phyloP scores from a whole-genome alignment of 768 basidiomycete species.

The Kwoniella dendrophila region DNA sequence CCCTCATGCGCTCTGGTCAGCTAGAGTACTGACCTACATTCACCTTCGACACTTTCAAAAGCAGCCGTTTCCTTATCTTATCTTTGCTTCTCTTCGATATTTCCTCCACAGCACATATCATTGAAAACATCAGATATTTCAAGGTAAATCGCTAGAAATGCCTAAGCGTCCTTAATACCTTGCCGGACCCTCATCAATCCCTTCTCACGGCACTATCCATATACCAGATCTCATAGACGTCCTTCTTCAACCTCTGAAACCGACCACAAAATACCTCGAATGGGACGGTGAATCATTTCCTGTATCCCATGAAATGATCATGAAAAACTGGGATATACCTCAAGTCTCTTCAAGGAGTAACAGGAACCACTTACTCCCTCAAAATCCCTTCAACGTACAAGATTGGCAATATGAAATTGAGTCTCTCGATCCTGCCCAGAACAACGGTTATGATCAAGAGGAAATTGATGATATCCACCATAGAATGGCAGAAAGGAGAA shows the following conservation, averaged over 20 bases:
- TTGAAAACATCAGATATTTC: no score
- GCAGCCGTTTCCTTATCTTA: background rate
- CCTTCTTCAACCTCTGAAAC: background rate
- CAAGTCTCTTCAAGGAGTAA: background rate
- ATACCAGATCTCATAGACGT: background rate
- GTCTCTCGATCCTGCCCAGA: background rate
- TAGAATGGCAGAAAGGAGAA: conserved; percentile 8
- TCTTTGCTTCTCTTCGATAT: background rate
- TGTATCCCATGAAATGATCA: conserved; percentile 4
- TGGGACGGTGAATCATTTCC: background rate
- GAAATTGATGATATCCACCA: conserved; percentile 6
- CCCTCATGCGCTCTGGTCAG: background rate
- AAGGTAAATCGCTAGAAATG: no score
- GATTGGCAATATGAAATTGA: background rate
- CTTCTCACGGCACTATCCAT: background rate
- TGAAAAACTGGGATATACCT: conserved; percentile 14
- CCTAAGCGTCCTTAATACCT: no score
- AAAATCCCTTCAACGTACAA: background rate
- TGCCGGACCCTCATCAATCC: background rate
- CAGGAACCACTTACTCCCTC: conserved; percentile 3
- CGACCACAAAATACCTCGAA: background rate
- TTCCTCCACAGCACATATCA: no score
- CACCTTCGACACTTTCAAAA: no score
- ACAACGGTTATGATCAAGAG: background rate
- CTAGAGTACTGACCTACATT: no score